Base-by-base conservation (phyloP, 352 stramenopile genomes). In the Phytophthora fragariaefolia region DNA sequence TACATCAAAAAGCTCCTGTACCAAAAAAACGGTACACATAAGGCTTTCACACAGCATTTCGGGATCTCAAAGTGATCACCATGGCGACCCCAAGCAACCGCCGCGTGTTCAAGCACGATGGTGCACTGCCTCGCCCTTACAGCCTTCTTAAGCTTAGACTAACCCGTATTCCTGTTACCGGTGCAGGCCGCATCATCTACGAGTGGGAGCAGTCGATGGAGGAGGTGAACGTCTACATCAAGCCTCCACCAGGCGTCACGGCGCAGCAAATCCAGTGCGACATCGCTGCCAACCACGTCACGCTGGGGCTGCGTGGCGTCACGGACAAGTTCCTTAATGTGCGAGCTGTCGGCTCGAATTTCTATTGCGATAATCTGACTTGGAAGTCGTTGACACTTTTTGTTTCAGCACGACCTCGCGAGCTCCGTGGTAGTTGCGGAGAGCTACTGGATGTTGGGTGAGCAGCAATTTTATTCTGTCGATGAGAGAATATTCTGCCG, bases 131-230 rank as follows among this genome's bases (percentile, higher is more conserved):
- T 52, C 27, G n/a, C 17, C 26, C 3, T 18, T 9, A 8, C 34
- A 9, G 13, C 20, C 22, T 28, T 17, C 17, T 22, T 12, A 3
- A 9, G 10, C 4, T 13, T 26, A 50, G 17, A 30, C 3, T 54
- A 22, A 53, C 13, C 10, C 8, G 22, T 17, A 30, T 38, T 26
- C 43, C 18, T 63, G 20, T 28, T 26, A 23, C 18, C 20, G 22
- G 27, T 15, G 24, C 54, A 95, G 87, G 72, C 50, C 85, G 75
- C 57, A 75, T 87, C 59, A 85, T 99, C 12, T 99, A 99, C 74
- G 96, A 99, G 72, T 99, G 97, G 96, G 96, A 99, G 67, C 96
- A 98, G 72, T 97, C 89, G 28, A 76, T 98, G 69, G 90, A 98
- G 62, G 93, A 99, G 75, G 85, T 99, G 10, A 98, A 96, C 32